These are phyloP conservation scores for Magnusiomyces clavatus DNA, from an alignment of 1,139 yeast species.

Conservation along the genomic window DNA sequence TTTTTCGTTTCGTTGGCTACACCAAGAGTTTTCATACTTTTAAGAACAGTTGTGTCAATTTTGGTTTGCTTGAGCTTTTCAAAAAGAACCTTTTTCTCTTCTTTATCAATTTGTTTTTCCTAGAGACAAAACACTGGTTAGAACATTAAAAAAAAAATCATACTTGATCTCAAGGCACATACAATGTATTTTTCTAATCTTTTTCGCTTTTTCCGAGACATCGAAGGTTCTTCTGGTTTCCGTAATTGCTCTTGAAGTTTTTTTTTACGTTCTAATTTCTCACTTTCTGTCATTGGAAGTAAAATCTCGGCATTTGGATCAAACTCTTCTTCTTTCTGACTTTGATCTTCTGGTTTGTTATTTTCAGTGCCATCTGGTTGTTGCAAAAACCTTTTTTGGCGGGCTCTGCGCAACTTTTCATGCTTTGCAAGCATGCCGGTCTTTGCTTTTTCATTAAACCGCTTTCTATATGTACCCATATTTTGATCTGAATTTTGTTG, in stretches of 20 bases:
- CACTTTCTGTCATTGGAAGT: slow-evolving; percentile 43
- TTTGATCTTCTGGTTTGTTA: slow-evolving; percentile 30
- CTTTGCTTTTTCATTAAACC: slow-evolving; percentile 82
- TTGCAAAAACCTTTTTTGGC: slow-evolving; percentile 52
- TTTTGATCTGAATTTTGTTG: background rate
- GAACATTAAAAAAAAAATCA: background rate
- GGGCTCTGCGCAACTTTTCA: slow-evolving; percentile 55
- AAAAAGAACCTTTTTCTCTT: slow-evolving; percentile 73
- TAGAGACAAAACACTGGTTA: slow-evolving; percentile 28
- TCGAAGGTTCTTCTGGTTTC: slow-evolving; percentile 51
- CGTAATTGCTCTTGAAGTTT: slow-evolving; percentile 52
- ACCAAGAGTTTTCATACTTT: slow-evolving; percentile 71
- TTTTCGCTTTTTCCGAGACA: slow-evolving; percentile 69
- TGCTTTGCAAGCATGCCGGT: slow-evolving; percentile 79
- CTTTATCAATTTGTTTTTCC: slow-evolving; percentile 84
- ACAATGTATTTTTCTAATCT: slow-evolving; percentile 40
- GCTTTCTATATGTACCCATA: slow-evolving; percentile 76
- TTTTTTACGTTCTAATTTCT: slow-evolving; percentile 58
- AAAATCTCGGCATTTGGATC: slow-evolving; percentile 60
- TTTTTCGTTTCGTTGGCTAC: slow-evolving; percentile 64
- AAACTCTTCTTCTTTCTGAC: slow-evolving; percentile 17
- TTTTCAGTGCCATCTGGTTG: slow-evolving; percentile 9
- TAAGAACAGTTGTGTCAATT: slow-evolving; percentile 60
- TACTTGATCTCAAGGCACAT: slow-evolving; percentile 13
- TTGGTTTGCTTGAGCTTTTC: slow-evolving; percentile 59